Evolutionary conservation across 805 yeast genomes (phyloP), one percentile per base, ranked within the genome.

Genomic region (Suhomyces tanzawaensis): DNA sequence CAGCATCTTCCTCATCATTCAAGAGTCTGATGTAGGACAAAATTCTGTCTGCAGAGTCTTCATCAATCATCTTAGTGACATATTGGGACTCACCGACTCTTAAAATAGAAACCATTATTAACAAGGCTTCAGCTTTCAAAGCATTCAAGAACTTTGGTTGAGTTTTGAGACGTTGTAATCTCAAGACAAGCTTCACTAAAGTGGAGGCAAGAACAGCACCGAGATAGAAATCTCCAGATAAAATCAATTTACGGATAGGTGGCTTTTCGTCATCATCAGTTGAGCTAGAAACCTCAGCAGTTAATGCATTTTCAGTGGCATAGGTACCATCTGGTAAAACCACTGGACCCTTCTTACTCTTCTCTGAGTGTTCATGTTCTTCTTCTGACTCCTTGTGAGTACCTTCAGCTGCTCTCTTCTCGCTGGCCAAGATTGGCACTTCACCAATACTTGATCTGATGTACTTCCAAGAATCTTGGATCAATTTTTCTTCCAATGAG

Each of bases 291-390:
- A 12, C 19, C 28, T 68, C 69, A 4, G 79, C 66, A 12, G 84
- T 84, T 40, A 82, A 65, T 0, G 95, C 93, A 46, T 80, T 79
- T 64, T 93, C 99, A 29, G 96, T 86, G 19, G 99, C 99, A 64
- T 93, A 93, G 0, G 99, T 93, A 51, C 99, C 99, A 66, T 93
- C 99, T n/a, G 99, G 96, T 48, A 93, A 74, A 42, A 93, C 82
- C 42, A 84, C 82, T 15, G 97, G 97, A 31, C 86, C 86, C 40
- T 68, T 60, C 35, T 60, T 53, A 22, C 29, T 14, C 13, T 33
- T 33, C 16, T 33, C 36, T 17, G 36, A 33, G 14, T 29, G 23
- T 14, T 25, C 24, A 4, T 64, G 58, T 26, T 68, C 72, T 16
- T 55, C 58, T 1, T 51, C 60, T n/a, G 48, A 58, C 8, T 58